Base-by-base conservation (phyloP, 179 eudicot species). In the Patellifolia procumbens region DNA sequence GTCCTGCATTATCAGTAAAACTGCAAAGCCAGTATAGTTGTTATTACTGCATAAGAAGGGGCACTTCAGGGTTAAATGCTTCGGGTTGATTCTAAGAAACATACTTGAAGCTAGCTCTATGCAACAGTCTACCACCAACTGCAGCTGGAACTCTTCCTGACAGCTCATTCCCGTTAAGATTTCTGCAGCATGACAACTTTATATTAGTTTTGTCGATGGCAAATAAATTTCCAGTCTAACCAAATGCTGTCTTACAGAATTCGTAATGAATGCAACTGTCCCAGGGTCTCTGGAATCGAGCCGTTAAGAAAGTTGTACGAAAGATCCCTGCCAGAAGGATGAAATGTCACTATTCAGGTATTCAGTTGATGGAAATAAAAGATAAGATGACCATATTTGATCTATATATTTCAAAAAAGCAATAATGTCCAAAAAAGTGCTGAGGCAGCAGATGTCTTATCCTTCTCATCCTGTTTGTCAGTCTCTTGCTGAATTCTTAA, bases 31-130 rank as follows among this genome's bases (percentile, higher is more conserved):
- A 70, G n/a, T 19, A 46, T 39, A 75, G n/a, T 28, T 74, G 17
- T 31, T 34, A 20, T 61, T 49, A 45, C 64, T 51, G 78, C 60
- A 32, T 19, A 35, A 52, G 13, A 42, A 29, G 7, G 19, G 37
- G 43, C 22, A 28, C 1, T 19, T 9, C 19, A 31, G 20, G n/a
- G 1, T 32, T 39, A n/a, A 66, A 39, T 7, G 13, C 0, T 52
- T 75, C 29, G 15, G 19, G 51, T 29, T 55, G 42, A 7, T 20
- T 43, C 5, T 13, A 60, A 32, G 35, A 70, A 60, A 79, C 90
- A 43, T 88, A 96, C 99, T 96, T 96, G 91, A 91, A 96, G 88
- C 99, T 96, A 78, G 99, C 96, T 76, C 99, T 82, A 74, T 93
- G 99, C 79, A 96, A 76, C 68, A 93, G 90, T 81, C 93, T 91